phyloP scores from a whole-genome alignment of 306 rosid genomes.

The Chamaecrista fasciculata region DNA sequence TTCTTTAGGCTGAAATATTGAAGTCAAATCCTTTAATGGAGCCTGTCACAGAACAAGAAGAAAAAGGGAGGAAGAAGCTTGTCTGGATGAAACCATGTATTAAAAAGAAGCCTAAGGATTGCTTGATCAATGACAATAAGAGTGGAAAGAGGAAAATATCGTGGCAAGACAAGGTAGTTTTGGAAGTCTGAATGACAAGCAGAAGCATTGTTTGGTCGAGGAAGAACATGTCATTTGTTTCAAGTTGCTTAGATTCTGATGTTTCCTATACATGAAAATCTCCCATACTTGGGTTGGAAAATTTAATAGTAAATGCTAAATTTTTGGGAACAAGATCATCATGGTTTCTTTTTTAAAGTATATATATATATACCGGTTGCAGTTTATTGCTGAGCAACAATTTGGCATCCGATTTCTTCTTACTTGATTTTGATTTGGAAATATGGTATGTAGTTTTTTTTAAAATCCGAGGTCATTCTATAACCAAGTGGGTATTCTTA shows the following conservation, averaged over 20 bases:
- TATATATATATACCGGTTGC: background rate
- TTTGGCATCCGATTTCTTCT: background rate
- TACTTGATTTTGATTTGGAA: background rate
- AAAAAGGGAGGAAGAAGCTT: constrained; percentile 13
- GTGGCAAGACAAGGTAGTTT: constrained; percentile 41
- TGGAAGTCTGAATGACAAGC: constrained; percentile 28
- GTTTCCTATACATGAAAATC: background rate
- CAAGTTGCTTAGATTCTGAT: background rate
- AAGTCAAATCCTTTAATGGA: constrained; percentile 20
- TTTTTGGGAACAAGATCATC: background rate
- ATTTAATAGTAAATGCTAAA: background rate
- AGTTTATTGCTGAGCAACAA: background rate
- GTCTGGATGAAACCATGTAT: constrained; percentile 19
- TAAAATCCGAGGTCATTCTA: background rate
- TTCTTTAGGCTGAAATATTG: background rate
- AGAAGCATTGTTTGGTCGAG: background rate
- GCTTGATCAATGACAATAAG: constrained; percentile 13
- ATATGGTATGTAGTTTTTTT: background rate
- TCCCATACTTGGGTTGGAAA: background rate
- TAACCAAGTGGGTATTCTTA: no score
- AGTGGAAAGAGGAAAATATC: constrained; percentile 41
- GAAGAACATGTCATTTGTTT: constrained; percentile 1
- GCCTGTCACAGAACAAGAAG: constrained; percentile 12
- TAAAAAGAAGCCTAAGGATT: constrained; percentile 36
- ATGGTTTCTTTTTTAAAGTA: background rate